phyloP scores from a whole-genome alignment of 2,329 filamentous ascomycete genomes.

The Hypoxylon sp. region DNA sequence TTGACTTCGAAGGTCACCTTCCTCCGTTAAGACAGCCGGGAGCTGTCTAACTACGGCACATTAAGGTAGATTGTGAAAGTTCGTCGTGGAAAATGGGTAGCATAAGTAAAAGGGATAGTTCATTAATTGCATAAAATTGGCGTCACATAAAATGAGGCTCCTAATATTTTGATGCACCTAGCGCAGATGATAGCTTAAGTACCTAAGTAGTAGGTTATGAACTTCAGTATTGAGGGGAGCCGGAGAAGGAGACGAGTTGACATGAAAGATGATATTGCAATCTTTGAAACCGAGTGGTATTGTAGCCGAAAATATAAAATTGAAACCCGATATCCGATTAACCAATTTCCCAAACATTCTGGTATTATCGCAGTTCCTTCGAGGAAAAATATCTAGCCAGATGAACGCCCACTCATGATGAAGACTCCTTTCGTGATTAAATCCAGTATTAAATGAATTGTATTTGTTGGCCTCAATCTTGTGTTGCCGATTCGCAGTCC shows the following conservation, averaged over 20 bases:
- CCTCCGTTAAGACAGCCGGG: too few species aligned
- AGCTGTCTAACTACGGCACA: too few species aligned
- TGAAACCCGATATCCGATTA: not conserved
- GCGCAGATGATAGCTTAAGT: too few species aligned
- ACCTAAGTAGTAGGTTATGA: too few species aligned
- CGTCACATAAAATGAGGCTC: too few species aligned
- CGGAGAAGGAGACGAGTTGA: too few species aligned
- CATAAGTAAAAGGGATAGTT: too few species aligned
- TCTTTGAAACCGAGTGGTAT: not conserved
- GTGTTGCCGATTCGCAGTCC: not conserved
- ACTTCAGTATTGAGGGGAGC: not conserved
- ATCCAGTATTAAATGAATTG: slow-evolving; percentile 7
- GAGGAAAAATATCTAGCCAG: slow-evolving; percentile 9
- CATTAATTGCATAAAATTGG: too few species aligned
- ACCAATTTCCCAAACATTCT: slow-evolving; percentile 1
- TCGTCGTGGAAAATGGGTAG: too few species aligned
- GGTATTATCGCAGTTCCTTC: not conserved
- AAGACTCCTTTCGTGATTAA: not conserved
- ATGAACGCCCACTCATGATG: slow-evolving; percentile 6
- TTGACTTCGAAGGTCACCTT: too few species aligned
- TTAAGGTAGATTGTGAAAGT: too few species aligned
- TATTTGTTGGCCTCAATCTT: not conserved
- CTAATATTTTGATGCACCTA: too few species aligned
- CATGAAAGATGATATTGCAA: not conserved
- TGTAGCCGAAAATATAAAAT: not conserved